Percentiles rank a stretch among this genome's conserved stretches.
Evolutionary conservation across 345 rosid species (phyloP).

Genomic region (Mallotus nudiflorus): DNA sequence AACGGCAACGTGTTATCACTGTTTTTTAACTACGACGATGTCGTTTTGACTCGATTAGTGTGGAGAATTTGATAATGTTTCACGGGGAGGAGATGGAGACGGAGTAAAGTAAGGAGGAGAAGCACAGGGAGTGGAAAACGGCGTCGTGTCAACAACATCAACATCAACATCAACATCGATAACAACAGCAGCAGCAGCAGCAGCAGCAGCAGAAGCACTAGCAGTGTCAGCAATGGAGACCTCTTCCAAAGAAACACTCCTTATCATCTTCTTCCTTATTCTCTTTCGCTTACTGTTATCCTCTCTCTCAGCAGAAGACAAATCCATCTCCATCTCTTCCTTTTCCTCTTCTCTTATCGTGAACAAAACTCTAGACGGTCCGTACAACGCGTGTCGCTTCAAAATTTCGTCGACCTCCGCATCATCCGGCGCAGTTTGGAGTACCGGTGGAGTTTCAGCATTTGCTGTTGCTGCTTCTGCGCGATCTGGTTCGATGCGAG

Average conservation of each 20-base stretch:
- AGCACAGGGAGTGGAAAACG: constrained; percentile 68
- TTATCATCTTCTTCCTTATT: background rate
- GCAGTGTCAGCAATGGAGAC: background rate
- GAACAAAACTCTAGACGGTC: constrained; percentile 60
- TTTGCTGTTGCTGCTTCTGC: constrained; percentile 10
- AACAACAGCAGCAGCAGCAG: constrained; percentile 1
- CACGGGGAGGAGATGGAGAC: constrained; percentile 56
- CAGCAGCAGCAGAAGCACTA: too few relatives aligned
- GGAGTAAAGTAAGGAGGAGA: constrained; percentile 62
- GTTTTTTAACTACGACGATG: too few relatives aligned
- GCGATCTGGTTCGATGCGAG: constrained; percentile 49
- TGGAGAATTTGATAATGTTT: too few relatives aligned
- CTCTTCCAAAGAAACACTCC: constrained; percentile 14
- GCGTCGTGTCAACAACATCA: constrained; percentile 43
- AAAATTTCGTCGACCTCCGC: constrained; percentile 30
- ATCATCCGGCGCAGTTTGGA: background rate
- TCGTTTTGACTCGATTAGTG: too few relatives aligned
- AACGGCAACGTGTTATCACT: background rate
- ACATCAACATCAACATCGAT: constrained; percentile 16
- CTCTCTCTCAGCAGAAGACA: background rate
- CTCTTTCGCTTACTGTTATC: background rate
- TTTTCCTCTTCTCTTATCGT: constrained; percentile 71
- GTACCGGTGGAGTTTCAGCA: constrained; percentile 14
- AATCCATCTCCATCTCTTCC: constrained; percentile 34
- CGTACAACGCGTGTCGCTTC: constrained; percentile 45